Conservation (phyloP, 345 rosid species). For the Balakata baccata region DNA sequence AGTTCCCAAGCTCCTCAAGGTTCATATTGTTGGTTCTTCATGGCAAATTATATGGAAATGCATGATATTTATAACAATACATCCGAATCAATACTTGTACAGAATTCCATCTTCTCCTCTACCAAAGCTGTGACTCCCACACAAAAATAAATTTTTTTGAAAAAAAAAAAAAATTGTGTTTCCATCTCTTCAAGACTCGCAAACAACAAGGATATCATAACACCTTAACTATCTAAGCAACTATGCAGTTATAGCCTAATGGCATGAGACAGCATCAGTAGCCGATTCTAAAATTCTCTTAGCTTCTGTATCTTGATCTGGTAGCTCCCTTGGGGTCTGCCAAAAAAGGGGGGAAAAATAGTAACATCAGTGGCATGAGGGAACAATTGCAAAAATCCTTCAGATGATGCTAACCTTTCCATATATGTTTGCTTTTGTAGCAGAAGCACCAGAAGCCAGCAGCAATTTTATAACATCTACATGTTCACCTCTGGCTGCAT, state of each 20-base stretch:
- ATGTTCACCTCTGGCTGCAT: conserved; percentile 93
- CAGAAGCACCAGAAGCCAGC: conserved; percentile 67
- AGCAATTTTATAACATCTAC: conserved; percentile 59
- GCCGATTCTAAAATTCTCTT: conserved; percentile 50
- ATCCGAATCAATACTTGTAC: not conserved
- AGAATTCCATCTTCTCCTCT: not conserved
- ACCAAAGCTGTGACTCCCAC: not conserved
- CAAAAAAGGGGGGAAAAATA: conserved; percentile 21
- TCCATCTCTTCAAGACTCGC: not conserved
- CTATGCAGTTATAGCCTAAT: not conserved
- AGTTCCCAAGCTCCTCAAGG: too few relatives aligned
- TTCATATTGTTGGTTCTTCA: too few relatives aligned
- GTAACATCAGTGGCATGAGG: not conserved
- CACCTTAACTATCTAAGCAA: not conserved
- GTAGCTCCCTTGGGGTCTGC: conserved; percentile 64
- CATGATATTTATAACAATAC: not conserved
- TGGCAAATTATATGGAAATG: not conserved
- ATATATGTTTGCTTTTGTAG: conserved; percentile 45
- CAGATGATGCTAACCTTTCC: conserved; percentile 57
- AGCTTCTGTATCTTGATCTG: conserved; percentile 62
- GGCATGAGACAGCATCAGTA: conserved; percentile 16
- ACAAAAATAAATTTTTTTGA: not conserved
- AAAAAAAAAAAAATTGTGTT: not conserved
- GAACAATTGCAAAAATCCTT: not conserved
- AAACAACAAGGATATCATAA: not conserved